phyloP scores from a whole-genome alignment of 768 basidiomycete genomes.

The Gloeopeniophorella convolvens region DNA sequence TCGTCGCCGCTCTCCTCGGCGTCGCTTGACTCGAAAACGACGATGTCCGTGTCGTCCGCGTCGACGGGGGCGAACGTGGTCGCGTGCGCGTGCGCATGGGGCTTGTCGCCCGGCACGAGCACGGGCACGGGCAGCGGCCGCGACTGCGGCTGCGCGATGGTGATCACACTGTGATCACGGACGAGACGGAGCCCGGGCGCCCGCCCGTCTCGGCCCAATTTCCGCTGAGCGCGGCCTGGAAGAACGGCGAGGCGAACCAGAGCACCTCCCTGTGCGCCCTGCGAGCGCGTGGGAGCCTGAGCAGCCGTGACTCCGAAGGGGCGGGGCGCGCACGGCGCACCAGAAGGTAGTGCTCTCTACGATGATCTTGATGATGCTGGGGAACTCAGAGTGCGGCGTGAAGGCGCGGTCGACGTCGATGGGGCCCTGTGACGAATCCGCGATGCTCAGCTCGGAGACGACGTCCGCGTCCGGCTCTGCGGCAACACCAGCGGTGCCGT shows the following conservation, averaged over 20 bases:
- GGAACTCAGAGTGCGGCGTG: slow-evolving; percentile 55
- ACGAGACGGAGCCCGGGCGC: slow-evolving; percentile 71
- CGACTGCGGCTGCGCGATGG: slow-evolving; percentile 74
- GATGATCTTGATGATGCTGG: slow-evolving; percentile 85
- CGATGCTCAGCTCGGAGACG: slow-evolving; percentile 60
- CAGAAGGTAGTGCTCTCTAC: slow-evolving; percentile 89
- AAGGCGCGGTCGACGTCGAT: slow-evolving; percentile 84
- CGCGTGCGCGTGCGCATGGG: slow-evolving; percentile 35
- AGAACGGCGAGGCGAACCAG: slow-evolving; percentile 92
- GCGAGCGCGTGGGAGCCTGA: slow-evolving; percentile 10
- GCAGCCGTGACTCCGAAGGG: slow-evolving; percentile 2
- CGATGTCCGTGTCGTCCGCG: slow-evolving; percentile 38
- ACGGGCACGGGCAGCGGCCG: too few species aligned
- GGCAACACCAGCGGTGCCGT: too few species aligned
- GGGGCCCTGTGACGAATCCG: slow-evolving; percentile 52
- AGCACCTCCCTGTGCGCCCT: slow-evolving; percentile 92
- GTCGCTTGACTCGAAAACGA: slow-evolving; percentile 27
- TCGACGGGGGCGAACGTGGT: slow-evolving; percentile 55
- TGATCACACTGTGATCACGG: slow-evolving; percentile 82
- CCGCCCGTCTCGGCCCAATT: slow-evolving; percentile 92
- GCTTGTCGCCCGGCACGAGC: slow-evolving; percentile 46
- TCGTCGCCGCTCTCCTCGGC: slow-evolving; percentile 29
- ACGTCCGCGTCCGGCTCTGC: slow-evolving; percentile 58
- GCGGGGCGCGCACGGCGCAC: slow-evolving; percentile 38
- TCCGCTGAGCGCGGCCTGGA: slow-evolving; percentile 84